Conservation (phyloP, 129 eudicot genomes). For the Calendula officinalis region DNA sequence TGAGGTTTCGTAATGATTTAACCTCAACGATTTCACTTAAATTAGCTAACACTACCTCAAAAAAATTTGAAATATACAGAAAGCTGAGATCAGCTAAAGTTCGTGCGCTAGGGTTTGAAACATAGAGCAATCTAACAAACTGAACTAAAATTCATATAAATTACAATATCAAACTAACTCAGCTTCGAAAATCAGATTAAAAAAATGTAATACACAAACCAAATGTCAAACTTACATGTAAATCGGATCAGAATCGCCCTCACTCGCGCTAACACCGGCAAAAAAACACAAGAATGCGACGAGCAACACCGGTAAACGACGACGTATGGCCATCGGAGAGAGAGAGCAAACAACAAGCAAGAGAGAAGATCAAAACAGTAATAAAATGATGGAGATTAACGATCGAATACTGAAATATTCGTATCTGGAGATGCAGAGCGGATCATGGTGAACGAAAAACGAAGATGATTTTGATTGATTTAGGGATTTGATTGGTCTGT, state of each 20-base stretch:
- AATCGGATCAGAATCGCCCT: slow-evolving; percentile 82
- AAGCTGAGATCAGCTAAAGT: slow-evolving; percentile 7
- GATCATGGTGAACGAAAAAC: slow-evolving; percentile 29
- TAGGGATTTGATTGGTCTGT: slow-evolving; percentile 11
- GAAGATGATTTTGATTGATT: slow-evolving; percentile 29
- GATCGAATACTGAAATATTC: slow-evolving; percentile 19
- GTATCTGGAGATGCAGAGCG: slow-evolving; percentile 18
- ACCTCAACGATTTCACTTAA: not conserved
- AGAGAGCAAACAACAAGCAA: not conserved
- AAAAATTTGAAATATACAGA: not conserved
- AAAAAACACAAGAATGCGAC: slow-evolving; percentile 40
- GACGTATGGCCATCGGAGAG: slow-evolving; percentile 44
- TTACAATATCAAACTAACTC: slow-evolving; percentile 1
- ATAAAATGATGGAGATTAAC: slow-evolving; percentile 5
- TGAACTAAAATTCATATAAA: not conserved
- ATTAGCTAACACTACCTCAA: slow-evolving; percentile 1
- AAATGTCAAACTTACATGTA: slow-evolving; percentile 53
- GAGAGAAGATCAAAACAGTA: not conserved
- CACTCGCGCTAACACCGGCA: slow-evolving; percentile 47
- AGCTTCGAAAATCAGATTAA: not conserved
- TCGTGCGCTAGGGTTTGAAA: slow-evolving; percentile 24
- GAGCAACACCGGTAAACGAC: slow-evolving; percentile 35
- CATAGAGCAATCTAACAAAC: not conserved
- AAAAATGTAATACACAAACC: not conserved
- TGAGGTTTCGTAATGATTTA: slow-evolving; percentile 7